These are phyloP conservation scores for Emmonsia crescens DNA, from an alignment of 2,329 filamentous ascomycete species.

Conservation along the genomic window DNA sequence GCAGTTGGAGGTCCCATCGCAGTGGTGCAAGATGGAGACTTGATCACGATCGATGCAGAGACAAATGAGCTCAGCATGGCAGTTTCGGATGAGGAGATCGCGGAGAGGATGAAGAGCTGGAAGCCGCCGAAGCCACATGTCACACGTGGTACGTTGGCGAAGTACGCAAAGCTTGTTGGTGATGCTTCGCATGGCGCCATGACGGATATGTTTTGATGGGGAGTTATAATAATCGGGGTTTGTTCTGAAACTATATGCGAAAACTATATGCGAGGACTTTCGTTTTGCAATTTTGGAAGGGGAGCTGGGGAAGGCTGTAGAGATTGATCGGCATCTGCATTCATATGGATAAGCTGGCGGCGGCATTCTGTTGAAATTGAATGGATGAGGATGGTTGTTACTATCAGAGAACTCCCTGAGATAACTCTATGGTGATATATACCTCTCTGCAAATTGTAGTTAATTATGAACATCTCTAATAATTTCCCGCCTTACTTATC, in stretches of 20 bases:
- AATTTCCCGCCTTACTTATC: too few relatives aligned
- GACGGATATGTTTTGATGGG: conserved; percentile 57
- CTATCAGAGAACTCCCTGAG: too few relatives aligned
- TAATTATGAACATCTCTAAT: too few relatives aligned
- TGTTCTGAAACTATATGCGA: too few relatives aligned
- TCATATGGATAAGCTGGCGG: too few relatives aligned
- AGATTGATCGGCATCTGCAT: too few relatives aligned
- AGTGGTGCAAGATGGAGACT: conserved; percentile 69
- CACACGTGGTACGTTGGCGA: conserved; percentile 73
- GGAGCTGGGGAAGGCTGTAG: too few relatives aligned
- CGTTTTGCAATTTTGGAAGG: not conserved
- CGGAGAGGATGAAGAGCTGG: conserved; percentile 54
- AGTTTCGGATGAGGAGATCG: conserved; percentile 60
- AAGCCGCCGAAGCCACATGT: conserved; percentile 60
- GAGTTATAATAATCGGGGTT: too few relatives aligned
- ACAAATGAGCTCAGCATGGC: conserved; percentile 62
- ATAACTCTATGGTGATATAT: too few relatives aligned
- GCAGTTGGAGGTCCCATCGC: conserved; percentile 77
- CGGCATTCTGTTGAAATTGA: too few relatives aligned
- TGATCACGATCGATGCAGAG: conserved; percentile 72
- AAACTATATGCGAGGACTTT: not conserved
- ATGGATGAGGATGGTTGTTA: too few relatives aligned
- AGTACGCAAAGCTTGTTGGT: conserved; percentile 78
- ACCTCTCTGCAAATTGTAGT: not conserved
- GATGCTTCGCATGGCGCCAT: conserved; percentile 88